Conservation (phyloP, 371 early-diverging fungal genomes). For the Catenaria anguillulae region DNA sequence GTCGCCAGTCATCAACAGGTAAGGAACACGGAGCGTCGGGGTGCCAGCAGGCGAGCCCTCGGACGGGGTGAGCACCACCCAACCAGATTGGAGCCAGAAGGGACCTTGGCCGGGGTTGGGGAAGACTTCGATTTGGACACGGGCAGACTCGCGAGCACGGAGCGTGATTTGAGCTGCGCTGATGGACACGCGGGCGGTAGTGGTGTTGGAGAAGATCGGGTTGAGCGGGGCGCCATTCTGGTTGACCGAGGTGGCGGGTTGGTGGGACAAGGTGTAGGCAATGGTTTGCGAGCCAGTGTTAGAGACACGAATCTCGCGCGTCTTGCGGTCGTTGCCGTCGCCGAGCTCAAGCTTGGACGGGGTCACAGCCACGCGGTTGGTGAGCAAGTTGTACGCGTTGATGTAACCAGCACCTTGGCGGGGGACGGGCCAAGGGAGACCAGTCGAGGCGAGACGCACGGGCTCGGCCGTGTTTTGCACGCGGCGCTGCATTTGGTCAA, state of each 20-base stretch:
- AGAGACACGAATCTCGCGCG: constrained; percentile 24
- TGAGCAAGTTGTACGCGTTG: constrained; percentile 17
- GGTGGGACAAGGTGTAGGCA: constrained; percentile 34
- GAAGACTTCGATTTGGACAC: too few relatives aligned
- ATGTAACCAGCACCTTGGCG: constrained; percentile 41
- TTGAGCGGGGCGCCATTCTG: background rate
- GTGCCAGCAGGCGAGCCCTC: background rate
- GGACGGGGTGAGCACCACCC: background rate
- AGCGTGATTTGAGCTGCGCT: background rate
- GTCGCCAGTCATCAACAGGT: background rate
- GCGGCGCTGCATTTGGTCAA: background rate
- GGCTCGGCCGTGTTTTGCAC: constrained; percentile 16
- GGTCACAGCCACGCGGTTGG: constrained; percentile 11
- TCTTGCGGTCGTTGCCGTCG: background rate
- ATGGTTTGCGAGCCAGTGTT: constrained; percentile 36
- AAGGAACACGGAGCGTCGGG: background rate
- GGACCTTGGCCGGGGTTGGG: background rate
- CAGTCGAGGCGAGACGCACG: background rate
- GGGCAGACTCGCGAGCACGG: background rate
- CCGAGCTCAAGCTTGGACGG: constrained; percentile 12
- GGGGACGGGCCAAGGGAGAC: constrained; percentile 14
- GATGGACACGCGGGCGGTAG: constrained; percentile 2
- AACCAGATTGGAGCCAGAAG: background rate
- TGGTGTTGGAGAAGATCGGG: background rate
- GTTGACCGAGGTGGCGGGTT: constrained; percentile 24